phyloP scores from a whole-genome alignment of 768 basidiomycete genomes.

The Lactarius sanguifluus region DNA sequence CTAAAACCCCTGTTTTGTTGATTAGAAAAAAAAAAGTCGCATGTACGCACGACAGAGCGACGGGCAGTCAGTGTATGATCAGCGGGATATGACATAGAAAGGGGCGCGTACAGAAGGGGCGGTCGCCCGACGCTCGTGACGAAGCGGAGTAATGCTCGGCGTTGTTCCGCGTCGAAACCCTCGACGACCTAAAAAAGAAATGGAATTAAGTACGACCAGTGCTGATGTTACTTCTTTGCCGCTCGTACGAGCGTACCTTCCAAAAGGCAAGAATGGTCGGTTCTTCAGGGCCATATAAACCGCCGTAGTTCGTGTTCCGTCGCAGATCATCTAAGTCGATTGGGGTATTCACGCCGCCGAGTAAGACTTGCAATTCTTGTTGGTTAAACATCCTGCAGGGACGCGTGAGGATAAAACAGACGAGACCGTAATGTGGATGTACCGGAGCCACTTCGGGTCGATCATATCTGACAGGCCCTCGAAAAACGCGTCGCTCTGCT shows the following conservation, averaged over 20 bases:
- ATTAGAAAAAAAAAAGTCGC: not conserved
- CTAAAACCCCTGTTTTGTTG: conserved; percentile 75
- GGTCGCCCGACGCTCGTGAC: conserved; percentile 92
- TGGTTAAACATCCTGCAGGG: conserved; percentile 89
- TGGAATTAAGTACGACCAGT: not conserved
- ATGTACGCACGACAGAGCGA: not conserved
- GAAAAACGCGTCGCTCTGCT: conserved; percentile 85
- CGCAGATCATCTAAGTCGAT: conserved; percentile 84
- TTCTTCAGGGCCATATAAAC: conserved; percentile 69
- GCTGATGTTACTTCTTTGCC: conserved; percentile 6
- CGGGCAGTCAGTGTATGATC: not conserved
- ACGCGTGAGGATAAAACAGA: not conserved
- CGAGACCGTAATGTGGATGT: conserved; percentile 19
- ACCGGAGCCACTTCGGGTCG: conserved; percentile 85
- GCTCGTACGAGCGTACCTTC: conserved; percentile 48
- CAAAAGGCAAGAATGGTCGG: conserved; percentile 78
- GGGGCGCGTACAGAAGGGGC: conserved; percentile 66
- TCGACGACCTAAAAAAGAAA: conserved; percentile 59
- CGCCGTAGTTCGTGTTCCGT: conserved; percentile 77
- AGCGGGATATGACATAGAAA: not conserved
- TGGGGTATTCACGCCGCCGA: conserved; percentile 85
- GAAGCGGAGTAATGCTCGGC: conserved; percentile 77
- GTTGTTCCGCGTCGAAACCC: conserved; percentile 77
- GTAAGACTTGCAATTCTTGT: conserved; percentile 86
- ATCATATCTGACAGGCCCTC: conserved; percentile 92